Evolutionary conservation across 108 stramenopile species (phyloP).

Genomic region (Epithemia pelagica): DNA sequence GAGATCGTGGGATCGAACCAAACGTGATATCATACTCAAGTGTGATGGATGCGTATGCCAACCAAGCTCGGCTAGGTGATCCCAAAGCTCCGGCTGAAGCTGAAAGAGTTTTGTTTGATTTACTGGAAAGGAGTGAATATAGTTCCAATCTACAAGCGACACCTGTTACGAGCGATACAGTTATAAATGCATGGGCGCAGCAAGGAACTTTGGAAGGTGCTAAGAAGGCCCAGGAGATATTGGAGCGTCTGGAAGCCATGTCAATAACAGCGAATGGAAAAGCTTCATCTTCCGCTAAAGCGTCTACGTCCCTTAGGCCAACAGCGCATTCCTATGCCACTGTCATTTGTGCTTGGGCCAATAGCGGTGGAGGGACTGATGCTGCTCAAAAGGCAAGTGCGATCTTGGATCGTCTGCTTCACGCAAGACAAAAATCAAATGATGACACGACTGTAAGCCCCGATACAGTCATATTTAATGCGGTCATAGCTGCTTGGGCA

Average conservation of each 20-base stretch:
- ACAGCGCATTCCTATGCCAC: conserved; percentile 28
- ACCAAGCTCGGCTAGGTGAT: not conserved
- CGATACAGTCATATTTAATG: conserved; percentile 51
- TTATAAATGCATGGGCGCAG: conserved; percentile 51
- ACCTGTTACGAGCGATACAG: conserved; percentile 24
- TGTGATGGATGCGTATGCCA: conserved; percentile 46
- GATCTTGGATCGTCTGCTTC: conserved; percentile 59
- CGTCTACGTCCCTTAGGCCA: conserved; percentile 12
- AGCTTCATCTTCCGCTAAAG: not conserved
- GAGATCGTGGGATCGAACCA: conserved; percentile 33
- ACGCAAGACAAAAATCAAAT: conserved; percentile 35
- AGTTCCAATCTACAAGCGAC: not conserved
- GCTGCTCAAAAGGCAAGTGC: conserved; percentile 55
- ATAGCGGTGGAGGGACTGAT: conserved; percentile 34
- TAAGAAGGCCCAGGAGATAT: conserved; percentile 39
- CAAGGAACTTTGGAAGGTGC: conserved; percentile 40
- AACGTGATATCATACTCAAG: conserved; percentile 40
- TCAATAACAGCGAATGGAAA: not conserved
- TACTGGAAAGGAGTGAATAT: conserved; percentile 15
- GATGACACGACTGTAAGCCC: conserved; percentile 54
- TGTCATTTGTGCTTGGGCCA: conserved; percentile 59
- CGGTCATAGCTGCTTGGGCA: conserved; percentile 47
- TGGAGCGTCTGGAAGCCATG: conserved; percentile 19
- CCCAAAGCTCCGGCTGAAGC: conserved; percentile 21
- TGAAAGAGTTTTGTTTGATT: conserved; percentile 28